Evolutionary conservation across 805 yeast genomes (phyloP), one percentile per base, ranked within the genome.

Genomic region (Candida nitratophila): DNA sequence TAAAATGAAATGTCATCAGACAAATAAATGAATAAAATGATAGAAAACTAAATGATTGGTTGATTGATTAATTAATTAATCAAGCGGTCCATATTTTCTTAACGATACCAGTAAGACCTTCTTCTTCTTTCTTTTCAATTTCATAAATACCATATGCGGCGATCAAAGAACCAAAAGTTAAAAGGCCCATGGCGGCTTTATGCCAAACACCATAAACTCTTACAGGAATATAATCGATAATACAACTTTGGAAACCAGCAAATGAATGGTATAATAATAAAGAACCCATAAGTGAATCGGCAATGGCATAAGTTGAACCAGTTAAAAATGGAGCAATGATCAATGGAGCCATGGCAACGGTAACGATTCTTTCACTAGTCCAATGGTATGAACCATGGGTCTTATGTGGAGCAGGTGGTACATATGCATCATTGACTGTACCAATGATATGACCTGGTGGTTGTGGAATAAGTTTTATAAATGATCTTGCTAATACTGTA

Each of bases 381-480:
- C 99, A 91, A 70, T 90, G 98, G 62, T 79, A 75, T 21, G 95
- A 85, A 40, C 98, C 97, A 57, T 88, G 90, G 41, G 71, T 58
- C 51, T 72, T 77, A 56, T 76, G 71, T 5, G 81, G 61, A 35
- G 71, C 64, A 34, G 97, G 97, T 15, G 78, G 68, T 30, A 69
- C 66, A 56, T 74, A 84, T 15, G 98, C 89, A 49, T 93, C 98
- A 64, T 91, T 93, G 40, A 90, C 96, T 7, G 90, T 80, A n/a
- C 97, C 98, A 39, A 82, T 82, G 45, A 91, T 82, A 61, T 84
- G 74, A 33, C 97, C 98, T 37, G 97, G 86, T 31, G 95, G 91
- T 66, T 86, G 95, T 46, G 66, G 64, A 22, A 62, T 61, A 15
- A 61, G 56, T 44, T 59, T 60, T 41, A 60, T 50, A 43, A 57